Percentiles rank a stretch among this genome's conserved stretches.
phyloP scores from a whole-genome alignment of 2,329 filamentous ascomycete species.

The Salinomyces thailandicus region DNA sequence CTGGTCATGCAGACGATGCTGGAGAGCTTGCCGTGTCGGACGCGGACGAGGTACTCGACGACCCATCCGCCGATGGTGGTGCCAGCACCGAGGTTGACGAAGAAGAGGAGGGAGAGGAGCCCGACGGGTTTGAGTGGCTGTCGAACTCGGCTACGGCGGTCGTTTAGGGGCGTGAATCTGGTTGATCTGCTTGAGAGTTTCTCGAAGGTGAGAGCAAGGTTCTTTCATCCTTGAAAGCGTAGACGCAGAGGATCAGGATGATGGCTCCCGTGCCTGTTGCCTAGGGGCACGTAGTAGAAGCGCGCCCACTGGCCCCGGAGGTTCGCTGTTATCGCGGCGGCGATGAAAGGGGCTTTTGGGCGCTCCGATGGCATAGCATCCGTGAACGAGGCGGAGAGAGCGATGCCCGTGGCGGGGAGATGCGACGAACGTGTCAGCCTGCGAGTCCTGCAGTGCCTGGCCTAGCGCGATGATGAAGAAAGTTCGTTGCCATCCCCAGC shows the following conservation, averaged over 20 bases:
- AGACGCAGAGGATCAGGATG: slow-evolving; percentile 9
- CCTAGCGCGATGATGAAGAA: slow-evolving; percentile 51
- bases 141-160: slow-evolving; percentile 36
- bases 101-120: slow-evolving; percentile 46
- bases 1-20: slow-evolving; percentile 52
- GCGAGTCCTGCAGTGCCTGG: slow-evolving; percentile 54
- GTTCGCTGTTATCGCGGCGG: slow-evolving; percentile 10
- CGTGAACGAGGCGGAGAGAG: slow-evolving; percentile 13
- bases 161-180: slow-evolving; percentile 4
- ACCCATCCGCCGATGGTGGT: slow-evolving; percentile 54
- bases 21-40: slow-evolving; percentile 46
- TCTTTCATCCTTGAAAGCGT: slow-evolving; percentile 11
- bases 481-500: slow-evolving; percentile 27
- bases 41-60: slow-evolving; percentile 52
- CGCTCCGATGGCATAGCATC: slow-evolving; percentile 10
- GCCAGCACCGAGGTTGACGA: slow-evolving; percentile 40
- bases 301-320: slow-evolving; percentile 9
- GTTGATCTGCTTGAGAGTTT: neutral
- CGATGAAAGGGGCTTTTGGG: slow-evolving; percentile 10
- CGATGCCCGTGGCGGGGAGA: slow-evolving; percentile 7
- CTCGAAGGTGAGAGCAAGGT: slow-evolving; percentile 1
- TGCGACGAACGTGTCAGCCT: slow-evolving; percentile 44
- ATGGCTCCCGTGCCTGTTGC: slow-evolving; percentile 6
- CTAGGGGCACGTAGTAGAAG: slow-evolving; percentile 10
- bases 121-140: slow-evolving; percentile 41